Base-by-base conservation (phyloP, 2,329 filamentous ascomycete species). In the Fusarium sp. region DNA sequence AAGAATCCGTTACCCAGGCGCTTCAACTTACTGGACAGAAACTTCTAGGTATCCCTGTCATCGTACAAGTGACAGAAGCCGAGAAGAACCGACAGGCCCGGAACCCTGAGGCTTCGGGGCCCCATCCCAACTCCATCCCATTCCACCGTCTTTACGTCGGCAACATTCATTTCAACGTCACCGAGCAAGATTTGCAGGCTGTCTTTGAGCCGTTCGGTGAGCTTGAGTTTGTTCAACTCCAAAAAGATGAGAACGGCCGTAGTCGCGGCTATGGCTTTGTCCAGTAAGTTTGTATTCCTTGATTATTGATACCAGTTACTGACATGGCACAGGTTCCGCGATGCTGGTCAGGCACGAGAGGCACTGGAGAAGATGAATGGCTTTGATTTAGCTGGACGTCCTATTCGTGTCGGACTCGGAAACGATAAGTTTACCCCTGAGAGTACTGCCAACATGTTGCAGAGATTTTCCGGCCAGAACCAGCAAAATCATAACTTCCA, bases 361-460 rank as follows among this genome's bases (percentile, higher is more conserved):
- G 96, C 96, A 65, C 85, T 99, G 69, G 94, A 97, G 80, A 97
- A 97, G 82, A 97, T 99, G 95, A 99, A 99, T 82, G 94, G 95
- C 70, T 99, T 98, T 83, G 96, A 98, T 82, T 90, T 99, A 73
- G 96, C 96, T 75, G 94, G 94, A 81, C 94, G 96, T 78, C 94
- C 94, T 69, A 98, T 99, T 79, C 94, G 96, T 78, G 96, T 99
- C 80, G 96, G 96, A 81, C 93, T 99, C 84, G 96, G 96, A 82
- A 99, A 97, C 84, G 96, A 99, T 92, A 98, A 98, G 88, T 98
- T 98, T 83, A 98, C 94, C 82, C 92, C 94, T 77, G 96, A 98
- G 83, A 96, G 94, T 81, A 97, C 93, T 81, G 92, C 93, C 79
- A 94, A 93, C 82, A 88, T 97, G 78, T 84, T 97, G 77, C 93